Conservation (phyloP, 768 basidiomycete species). For the Tricholomella constricta region DNA sequence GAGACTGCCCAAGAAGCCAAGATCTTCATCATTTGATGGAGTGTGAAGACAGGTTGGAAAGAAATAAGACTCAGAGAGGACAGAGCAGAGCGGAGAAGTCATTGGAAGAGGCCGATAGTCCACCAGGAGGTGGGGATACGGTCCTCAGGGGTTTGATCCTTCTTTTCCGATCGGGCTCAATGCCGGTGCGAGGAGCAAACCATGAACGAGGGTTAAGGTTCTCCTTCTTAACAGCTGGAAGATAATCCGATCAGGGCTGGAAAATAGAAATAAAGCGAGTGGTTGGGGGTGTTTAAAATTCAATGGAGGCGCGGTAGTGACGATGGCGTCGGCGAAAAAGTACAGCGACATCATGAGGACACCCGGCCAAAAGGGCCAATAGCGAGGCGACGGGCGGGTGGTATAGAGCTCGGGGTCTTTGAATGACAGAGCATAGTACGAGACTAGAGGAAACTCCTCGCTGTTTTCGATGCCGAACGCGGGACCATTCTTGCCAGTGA, state of each 20-base stretch:
- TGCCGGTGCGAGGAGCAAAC: constrained; percentile 16
- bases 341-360: constrained; percentile 63
- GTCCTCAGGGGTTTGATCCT: constrained; percentile 58
- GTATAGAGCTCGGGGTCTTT: constrained; percentile 42
- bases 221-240: background rate
- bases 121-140: constrained; percentile 60
- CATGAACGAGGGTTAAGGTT: constrained; percentile 1
- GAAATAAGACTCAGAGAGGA: too few relatives aligned
- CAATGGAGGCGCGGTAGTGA: constrained; percentile 41
- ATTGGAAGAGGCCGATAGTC: constrained; percentile 48
- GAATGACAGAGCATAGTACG: constrained; percentile 49
- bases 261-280: background rate
- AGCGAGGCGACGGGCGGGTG: constrained; percentile 51
- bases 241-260: background rate
- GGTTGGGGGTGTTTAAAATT: constrained; percentile 18
- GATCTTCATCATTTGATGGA: too few relatives aligned
- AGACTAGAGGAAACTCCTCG: constrained; percentile 44
- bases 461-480: constrained; percentile 43
- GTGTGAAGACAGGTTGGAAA: too few relatives aligned
- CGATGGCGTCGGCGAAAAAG: constrained; percentile 54
- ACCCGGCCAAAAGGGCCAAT: constrained; percentile 68
- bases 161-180: constrained; percentile 42
- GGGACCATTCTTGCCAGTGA: constrained; percentile 53
- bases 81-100: too few relatives aligned
- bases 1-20: too few relatives aligned